phyloP scores from a whole-genome alignment of 2,329 filamentous ascomycete genomes.

The Claviceps purpurea region DNA sequence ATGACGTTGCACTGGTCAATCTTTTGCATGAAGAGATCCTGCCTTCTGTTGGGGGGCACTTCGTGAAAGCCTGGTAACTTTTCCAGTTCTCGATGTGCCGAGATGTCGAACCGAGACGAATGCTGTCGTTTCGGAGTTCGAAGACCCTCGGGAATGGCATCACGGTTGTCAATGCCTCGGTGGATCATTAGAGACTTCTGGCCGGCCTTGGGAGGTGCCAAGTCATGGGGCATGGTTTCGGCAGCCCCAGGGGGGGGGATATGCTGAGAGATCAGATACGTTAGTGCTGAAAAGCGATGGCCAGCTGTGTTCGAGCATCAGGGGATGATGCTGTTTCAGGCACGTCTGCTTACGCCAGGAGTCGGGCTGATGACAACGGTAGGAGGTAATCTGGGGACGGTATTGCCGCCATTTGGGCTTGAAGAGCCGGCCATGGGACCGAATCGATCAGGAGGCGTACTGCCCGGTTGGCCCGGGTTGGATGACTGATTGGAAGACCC shows the following conservation, averaged over 20 bases:
- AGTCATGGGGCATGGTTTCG: constrained; percentile 96
- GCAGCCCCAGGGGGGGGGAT: constrained; percentile 82
- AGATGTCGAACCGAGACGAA: constrained; percentile 95
- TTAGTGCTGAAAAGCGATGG: background rate
- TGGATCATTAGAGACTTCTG: constrained; percentile 82
- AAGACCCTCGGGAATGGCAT: constrained; percentile 79
- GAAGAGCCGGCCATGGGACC: constrained; percentile 20
- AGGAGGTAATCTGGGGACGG: constrained; percentile 46
- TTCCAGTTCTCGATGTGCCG: constrained; percentile 88
- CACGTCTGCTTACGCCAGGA: constrained; percentile 54
- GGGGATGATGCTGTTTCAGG: background rate
- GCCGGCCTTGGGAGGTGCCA: constrained; percentile 84
- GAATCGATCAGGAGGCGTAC: constrained; percentile 27
- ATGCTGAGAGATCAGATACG: constrained; percentile 39
- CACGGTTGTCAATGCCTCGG: constrained; percentile 77
- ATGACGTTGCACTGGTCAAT: constrained; percentile 99
- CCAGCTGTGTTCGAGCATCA: background rate
- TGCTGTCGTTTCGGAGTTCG: constrained; percentile 93
- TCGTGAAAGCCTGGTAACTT: constrained; percentile 97
- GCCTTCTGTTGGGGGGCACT: constrained; percentile 83
- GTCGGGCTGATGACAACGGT: constrained; percentile 93
- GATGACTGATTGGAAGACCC: constrained; percentile 27
- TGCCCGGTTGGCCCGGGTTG: constrained; percentile 22
- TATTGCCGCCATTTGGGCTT: constrained; percentile 23
- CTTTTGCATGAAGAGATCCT: constrained; percentile 99